Percentiles rank a stretch among this genome's conserved stretches.
phyloP scores from a whole-genome alignment of 2,329 filamentous ascomycete species.

The Aspergillus unguis region DNA sequence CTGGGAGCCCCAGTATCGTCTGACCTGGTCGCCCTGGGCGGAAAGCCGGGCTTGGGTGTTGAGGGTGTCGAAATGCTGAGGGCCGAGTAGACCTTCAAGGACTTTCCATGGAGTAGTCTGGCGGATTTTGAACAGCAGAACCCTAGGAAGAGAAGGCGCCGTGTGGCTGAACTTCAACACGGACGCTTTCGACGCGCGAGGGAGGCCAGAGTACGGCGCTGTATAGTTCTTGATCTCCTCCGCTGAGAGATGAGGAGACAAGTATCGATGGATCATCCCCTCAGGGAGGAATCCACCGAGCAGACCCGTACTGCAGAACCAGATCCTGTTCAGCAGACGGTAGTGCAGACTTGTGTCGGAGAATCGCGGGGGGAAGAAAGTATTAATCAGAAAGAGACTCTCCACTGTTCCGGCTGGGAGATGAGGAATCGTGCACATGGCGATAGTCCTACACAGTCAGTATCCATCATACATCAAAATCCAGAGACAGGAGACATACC shows the following conservation, averaged over 20 bases:
- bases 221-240: neutral
- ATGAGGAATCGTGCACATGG: neutral
- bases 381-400: constrained; percentile 1
- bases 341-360: neutral
- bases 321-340: constrained; percentile 2
- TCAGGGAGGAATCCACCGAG: neutral
- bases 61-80: neutral
- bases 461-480: neutral
- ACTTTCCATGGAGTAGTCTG: neutral
- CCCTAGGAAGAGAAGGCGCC: neutral
- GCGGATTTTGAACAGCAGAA: neutral
- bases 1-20: neutral
- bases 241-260: neutral
- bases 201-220: neutral
- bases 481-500: neutral
- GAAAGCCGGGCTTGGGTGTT: neutral
- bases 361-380: constrained; percentile 6
- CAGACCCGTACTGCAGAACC: constrained; percentile 2
- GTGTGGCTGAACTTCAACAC: neutral
- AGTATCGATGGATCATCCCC: neutral
- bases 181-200: neutral
- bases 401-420: neutral
- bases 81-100: neutral
- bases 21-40: constrained; percentile 1
- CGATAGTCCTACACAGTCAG: neutral